Conservation (phyloP, 2,329 filamentous ascomycete genomes). For the Aspergillus transmontanensis region DNA sequence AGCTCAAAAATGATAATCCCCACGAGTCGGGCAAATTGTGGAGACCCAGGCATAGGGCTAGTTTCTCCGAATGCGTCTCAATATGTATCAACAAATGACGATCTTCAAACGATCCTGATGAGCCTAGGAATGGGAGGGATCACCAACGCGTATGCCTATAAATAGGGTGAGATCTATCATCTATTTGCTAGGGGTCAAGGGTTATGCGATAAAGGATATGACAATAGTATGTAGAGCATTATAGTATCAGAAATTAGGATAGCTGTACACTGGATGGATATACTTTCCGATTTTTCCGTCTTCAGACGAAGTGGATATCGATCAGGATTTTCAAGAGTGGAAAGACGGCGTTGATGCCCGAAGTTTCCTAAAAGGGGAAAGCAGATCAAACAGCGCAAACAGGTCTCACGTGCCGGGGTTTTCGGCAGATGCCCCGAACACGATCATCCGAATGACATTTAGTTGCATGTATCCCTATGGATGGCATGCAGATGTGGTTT, state of each 20-base stretch:
- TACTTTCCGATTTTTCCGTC: neutral
- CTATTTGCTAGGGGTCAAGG: neutral
- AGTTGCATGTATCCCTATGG: neutral
- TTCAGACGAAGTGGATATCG: neutral
- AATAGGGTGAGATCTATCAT: too few relatives aligned
- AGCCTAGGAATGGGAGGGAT: too few relatives aligned
- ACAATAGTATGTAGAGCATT: neutral
- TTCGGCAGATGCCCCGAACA: neutral
- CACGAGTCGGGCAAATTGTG: slow-evolving; percentile 1
- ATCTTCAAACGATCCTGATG: neutral
- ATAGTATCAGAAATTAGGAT: too few relatives aligned
- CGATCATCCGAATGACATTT: neutral
- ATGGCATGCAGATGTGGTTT: slow-evolving; percentile 2
- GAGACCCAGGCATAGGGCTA: neutral
- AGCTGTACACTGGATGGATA: neutral
- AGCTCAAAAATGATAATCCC: neutral
- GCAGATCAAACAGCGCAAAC: neutral
- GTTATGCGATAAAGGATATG: neutral
- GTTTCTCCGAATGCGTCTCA: neutral
- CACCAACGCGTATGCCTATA: neutral
- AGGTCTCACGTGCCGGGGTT: neutral
- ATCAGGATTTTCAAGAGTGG: neutral
- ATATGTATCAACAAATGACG: too few relatives aligned
- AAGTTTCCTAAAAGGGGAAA: neutral
- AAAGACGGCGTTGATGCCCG: neutral